Base-by-base conservation (phyloP, 2,329 filamentous ascomycete genomes). In the Xylariomycetidae sp. region DNA sequence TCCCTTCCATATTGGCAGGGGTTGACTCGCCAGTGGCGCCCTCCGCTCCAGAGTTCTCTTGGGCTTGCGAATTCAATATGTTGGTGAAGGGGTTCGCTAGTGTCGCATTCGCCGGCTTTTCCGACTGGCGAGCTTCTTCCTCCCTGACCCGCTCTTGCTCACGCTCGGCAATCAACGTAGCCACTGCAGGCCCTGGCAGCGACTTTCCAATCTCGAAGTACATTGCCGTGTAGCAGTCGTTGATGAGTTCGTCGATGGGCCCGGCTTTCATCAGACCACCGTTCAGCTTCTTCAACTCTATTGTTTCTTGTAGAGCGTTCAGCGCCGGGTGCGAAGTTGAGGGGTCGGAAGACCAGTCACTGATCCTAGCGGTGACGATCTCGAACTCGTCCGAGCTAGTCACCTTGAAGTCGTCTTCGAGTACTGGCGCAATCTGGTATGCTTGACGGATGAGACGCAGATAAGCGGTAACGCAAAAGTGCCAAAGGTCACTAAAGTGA, bases 201-300 rank as follows among this genome's bases (percentile, higher is more conserved):
- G 66, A 68, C 25, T 73, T 73, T 2, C 77, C 77, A 30, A 88
- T 64, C 19, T 81, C 74, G 13, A 72, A 69, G 53, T 86, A 92
- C 12, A 94, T 67, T 30, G 78, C 72, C 1, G 85, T 83, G 58
- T 95, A 98, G 30, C 85, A 80, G 59, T 98, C 92, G 15, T 82
- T 84, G 44, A 95, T 84, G n/a, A 96, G 72, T 52, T 98, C 92
- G 50, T 98, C 92, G 27, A 96, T 90, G 8, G 81, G 71, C 0
- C 79, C 75, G 1, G 82, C 75, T 59, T 95, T 95, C 74, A 93
- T 92, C 6, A 95, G 70, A 29, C 82, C 83, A 25, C 82, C 81
- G 53, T 98, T 98, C 27, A 95, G 73, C 55, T 77, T 78, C 54
- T 78, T 78, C 25, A 77, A 46, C 40, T 79, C 74, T 8, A 76